A percentile compares a stretch with the other conserved stretches of the same genome.
Evolutionary conservation across 805 yeast species (phyloP).

Genomic region (Wickerhamomyces chaumierensis): DNA sequence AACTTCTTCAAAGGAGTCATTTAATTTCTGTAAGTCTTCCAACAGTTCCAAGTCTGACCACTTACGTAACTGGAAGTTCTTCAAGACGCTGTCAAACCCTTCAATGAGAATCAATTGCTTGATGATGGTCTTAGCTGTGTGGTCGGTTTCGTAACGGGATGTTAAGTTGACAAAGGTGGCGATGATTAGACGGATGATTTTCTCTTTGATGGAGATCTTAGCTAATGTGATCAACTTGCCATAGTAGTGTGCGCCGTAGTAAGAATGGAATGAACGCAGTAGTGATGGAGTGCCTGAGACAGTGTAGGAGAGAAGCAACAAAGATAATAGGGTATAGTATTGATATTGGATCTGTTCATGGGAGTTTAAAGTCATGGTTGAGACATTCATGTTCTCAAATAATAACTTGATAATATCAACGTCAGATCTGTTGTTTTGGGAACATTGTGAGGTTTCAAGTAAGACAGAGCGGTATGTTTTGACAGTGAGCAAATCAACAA

Average conservation of each 20-base stretch:
- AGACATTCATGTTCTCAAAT: slow-evolving; percentile 28
- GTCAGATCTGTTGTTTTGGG: slow-evolving; percentile 25
- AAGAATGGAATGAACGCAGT: slow-evolving; percentile 41
- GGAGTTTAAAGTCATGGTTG: slow-evolving; percentile 19
- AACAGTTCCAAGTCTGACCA: slow-evolving; percentile 92
- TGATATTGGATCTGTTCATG: slow-evolving; percentile 49
- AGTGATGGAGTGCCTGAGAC: slow-evolving; percentile 17
- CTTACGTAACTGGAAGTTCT: slow-evolving; percentile 70
- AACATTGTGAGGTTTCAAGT: slow-evolving; percentile 22
- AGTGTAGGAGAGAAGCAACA: slow-evolving; percentile 83
- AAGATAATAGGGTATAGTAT: slow-evolving; percentile 63
- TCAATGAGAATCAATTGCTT: slow-evolving; percentile 63
- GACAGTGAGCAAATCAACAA: slow-evolving; percentile 46
- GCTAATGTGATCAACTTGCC: slow-evolving; percentile 37
- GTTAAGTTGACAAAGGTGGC: slow-evolving; percentile 60
- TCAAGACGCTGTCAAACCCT: slow-evolving; percentile 60
- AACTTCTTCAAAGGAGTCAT: slow-evolving; percentile 54
- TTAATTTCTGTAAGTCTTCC: slow-evolving; percentile 51
- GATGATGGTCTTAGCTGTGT: slow-evolving; percentile 34
- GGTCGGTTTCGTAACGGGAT: slow-evolving; percentile 21
- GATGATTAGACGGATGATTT: slow-evolving; percentile 75
- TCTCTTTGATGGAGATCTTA: slow-evolving; percentile 82
- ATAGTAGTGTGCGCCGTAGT: slow-evolving; percentile 35
- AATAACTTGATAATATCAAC: slow-evolving; percentile 31
- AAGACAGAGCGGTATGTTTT: slow-evolving; percentile 43